Base-by-base conservation (phyloP, 352 stramenopile genomes). In the Phytopythium boreale region DNA sequence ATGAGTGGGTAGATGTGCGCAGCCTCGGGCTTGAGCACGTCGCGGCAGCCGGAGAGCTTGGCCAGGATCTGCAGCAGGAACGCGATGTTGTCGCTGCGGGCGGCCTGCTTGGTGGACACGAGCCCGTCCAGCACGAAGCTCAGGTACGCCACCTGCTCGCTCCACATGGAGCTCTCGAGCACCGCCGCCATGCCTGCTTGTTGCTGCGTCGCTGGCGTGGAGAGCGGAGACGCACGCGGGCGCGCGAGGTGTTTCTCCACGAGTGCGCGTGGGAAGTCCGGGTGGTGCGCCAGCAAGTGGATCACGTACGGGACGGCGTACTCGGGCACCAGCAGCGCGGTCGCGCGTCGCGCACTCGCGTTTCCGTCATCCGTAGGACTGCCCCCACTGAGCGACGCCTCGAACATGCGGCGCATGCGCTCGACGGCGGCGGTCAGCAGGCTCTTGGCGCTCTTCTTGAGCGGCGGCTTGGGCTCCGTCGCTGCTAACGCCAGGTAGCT, bases 11-110 rank as follows among this genome's bases (percentile, higher is more conserved):
- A 92, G 34, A 92, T 83, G 37, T 74, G 64, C 17, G 71, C 74
- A 11, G 64, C 71, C 11, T 73, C 70, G 10, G 76, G 71, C 49
- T 76, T 67, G 10, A 64, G 68, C 9, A 73, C 77, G 55, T 96
- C 87, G 29, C 91, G 82, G 55, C 82, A 95, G 39, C 87, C 70
- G 0, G 81, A 89, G 4, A 96, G 29, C 61, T 93, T 90, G 20
- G 79, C 77, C 57, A 93, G 61, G 52, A 96, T 90, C 62, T 95
- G 86, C 19, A 96, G 67, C 41, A 96, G 61, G 65, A 96, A 95
- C 15, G 86, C 77, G 46, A 96, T 93, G 62, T 96, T 96, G 68
- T 94, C 86, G 19, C 72, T 78, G 20, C 22, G 46, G 24, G 82
- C 81, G 14, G 71, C 65, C 17, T 61, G 71, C 31, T 76, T 89